A percentile compares a stretch with the other conserved stretches of the same genome.
Evolutionary conservation across 441 rosid species (phyloP).

Genomic region (Jatropha podagrica): DNA sequence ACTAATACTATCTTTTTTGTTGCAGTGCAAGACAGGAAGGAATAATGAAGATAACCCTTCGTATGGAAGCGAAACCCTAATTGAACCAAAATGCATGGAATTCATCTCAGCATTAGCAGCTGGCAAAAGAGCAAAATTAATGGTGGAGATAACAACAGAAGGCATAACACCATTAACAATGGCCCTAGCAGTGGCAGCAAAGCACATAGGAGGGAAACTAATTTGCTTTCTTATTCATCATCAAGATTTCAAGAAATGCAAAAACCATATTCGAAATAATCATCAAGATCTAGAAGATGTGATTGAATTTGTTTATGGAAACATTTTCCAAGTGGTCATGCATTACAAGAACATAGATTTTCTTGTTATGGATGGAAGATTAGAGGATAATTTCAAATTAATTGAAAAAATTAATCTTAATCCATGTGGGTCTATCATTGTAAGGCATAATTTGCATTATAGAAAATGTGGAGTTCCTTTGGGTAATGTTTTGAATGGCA

Average conservation of each 20-base stretch:
- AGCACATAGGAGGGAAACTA: neutral
- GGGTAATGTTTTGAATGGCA: conserved; percentile 18
- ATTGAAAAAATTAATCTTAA: conserved; percentile 11
- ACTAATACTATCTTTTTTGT: neutral
- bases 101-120: conserved; percentile 39
- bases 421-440: conserved; percentile 14
- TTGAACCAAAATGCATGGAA: conserved; percentile 35
- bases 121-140: conserved; percentile 27
- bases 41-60: neutral
- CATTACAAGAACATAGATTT: neutral
- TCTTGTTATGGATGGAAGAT: conserved; percentile 20
- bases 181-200: neutral
- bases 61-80: neutral
- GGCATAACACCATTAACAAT: neutral
- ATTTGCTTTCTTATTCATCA: neutral
- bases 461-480: conserved; percentile 4
- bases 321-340: neutral
- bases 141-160: conserved; percentile 21
- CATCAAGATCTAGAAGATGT: neutral
- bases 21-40: neutral
- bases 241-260: neutral
- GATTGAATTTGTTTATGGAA: neutral
- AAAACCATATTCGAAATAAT: neutral
- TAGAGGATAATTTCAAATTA: conserved; percentile 16
- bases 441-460: conserved; percentile 10